Conservation (phyloP, 2,329 filamentous ascomycete genomes). For the Talaromyces funiculosus region DNA sequence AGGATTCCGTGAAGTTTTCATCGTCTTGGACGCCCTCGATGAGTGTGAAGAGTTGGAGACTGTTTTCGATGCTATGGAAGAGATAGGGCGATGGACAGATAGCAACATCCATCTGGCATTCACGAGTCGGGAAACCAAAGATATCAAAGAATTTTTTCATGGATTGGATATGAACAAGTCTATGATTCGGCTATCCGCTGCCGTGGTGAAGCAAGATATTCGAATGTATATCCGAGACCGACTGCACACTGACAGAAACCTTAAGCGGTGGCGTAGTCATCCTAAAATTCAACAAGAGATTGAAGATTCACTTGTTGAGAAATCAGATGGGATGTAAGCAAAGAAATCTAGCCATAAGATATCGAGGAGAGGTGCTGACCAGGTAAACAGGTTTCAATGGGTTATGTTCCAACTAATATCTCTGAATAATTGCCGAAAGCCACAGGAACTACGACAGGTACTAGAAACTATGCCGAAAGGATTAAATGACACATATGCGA, state of each 20-base stretch:
- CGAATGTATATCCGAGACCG: constrained; percentile 9
- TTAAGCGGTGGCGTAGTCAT: constrained; percentile 7
- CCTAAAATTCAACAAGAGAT: constrained; percentile 8
- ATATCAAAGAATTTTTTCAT: constrained; percentile 11
- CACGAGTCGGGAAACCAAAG: constrained; percentile 9
- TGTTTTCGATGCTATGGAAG: constrained; percentile 9
- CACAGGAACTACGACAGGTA: constrained; percentile 4
- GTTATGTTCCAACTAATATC: constrained; percentile 9
- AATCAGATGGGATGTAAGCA: constrained; percentile 12
- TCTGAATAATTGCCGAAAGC: not conserved
- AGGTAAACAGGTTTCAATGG: constrained; percentile 10
- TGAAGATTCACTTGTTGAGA: constrained; percentile 8
- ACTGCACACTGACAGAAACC: constrained; percentile 4
- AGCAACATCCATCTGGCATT: not conserved
- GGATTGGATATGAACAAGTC: not conserved
- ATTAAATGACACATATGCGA: constrained; percentile 9
- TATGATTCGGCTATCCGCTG: constrained; percentile 1
- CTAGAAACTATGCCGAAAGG: constrained; percentile 4
- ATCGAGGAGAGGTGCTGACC: not conserved
- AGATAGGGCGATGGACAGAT: not conserved
- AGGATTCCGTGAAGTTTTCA: constrained; percentile 28
- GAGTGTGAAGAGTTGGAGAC: constrained; percentile 9
- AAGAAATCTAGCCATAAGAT: not conserved
- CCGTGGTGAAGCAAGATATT: constrained; percentile 10
- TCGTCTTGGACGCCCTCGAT: constrained; percentile 20